phyloP scores from a whole-genome alignment of 2,329 filamentous ascomycete species.

The Venturia effusa region DNA sequence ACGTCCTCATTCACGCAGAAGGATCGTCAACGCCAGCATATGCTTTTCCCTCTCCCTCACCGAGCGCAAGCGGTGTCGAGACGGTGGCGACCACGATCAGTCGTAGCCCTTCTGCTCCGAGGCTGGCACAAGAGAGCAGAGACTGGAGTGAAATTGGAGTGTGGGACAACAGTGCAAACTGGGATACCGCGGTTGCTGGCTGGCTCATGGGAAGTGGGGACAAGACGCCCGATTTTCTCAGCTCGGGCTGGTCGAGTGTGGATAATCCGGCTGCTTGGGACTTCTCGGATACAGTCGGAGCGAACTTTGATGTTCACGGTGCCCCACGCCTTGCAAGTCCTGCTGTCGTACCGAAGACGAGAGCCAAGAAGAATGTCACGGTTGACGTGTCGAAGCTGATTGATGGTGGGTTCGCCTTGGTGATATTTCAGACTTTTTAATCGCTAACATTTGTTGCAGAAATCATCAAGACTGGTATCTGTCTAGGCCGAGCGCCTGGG shows the following conservation, averaged over 20 bases:
- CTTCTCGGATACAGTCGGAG: slow-evolving; percentile 17
- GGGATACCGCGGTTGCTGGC: slow-evolving; percentile 1
- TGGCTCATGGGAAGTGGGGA: slow-evolving; percentile 11
- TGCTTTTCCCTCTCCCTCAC: not conserved
- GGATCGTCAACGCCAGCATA: slow-evolving; percentile 2
- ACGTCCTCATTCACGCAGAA: slow-evolving; percentile 4
- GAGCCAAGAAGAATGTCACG: slow-evolving; percentile 26
- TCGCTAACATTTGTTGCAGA: slow-evolving; percentile 21
- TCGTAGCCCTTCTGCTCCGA: not conserved
- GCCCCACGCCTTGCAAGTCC: not conserved
- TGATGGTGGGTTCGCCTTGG: slow-evolving; percentile 26
- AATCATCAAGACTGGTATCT: slow-evolving; percentile 27
- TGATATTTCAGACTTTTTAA: not conserved
- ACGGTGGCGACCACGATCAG: not conserved
- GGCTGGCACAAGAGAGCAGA: not conserved
- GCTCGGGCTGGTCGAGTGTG: not conserved
- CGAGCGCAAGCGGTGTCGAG: not conserved
- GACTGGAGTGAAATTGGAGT: slow-evolving; percentile 8
- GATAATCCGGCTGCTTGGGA: slow-evolving; percentile 13
- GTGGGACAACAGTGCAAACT: not conserved
- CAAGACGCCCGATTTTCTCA: slow-evolving; percentile 3
- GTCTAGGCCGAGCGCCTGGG: slow-evolving; percentile 33
- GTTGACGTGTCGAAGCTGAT: slow-evolving; percentile 34
- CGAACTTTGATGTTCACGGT: slow-evolving; percentile 4
- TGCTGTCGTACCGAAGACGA: slow-evolving; percentile 11